Percentiles rank a stretch among this genome's conserved stretches.
These are phyloP conservation scores for Ganoderma meredithae DNA, from an alignment of 1,284 basidiomycete genomes.

Conservation along the genomic window DNA sequence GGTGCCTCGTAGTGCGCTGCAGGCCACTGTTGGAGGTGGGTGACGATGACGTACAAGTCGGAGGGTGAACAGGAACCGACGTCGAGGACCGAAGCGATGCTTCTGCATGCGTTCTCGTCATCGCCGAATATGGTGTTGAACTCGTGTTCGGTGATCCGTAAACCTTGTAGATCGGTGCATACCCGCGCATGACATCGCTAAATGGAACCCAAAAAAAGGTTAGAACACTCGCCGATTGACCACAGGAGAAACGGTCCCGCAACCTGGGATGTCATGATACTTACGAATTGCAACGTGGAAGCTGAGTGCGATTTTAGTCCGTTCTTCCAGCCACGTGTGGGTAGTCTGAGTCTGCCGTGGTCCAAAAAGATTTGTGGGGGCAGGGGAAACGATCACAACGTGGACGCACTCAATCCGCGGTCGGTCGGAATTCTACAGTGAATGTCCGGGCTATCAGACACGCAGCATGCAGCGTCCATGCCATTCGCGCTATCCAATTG, in stretches of 20 bases:
- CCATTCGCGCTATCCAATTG: neutral
- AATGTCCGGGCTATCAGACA: neutral
- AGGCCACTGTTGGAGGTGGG: neutral
- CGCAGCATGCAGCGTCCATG: too few relatives aligned
- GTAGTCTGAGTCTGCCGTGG: neutral
- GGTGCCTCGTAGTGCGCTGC: neutral
- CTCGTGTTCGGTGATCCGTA: neutral
- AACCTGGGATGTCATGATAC: neutral
- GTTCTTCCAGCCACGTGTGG: neutral
- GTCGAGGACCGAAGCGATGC: neutral
- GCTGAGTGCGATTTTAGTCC: neutral
- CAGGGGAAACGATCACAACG: neutral
- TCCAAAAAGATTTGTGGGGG: neutral
- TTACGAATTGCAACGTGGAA: neutral
- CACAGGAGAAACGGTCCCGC: neutral
- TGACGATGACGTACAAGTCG: neutral
- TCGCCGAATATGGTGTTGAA: neutral
- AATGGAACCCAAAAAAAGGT: neutral
- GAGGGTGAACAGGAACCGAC: neutral
- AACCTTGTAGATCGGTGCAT: neutral
- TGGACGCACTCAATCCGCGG: neutral
- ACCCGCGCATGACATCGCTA: neutral
- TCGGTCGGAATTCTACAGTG: neutral
- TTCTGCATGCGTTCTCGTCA: neutral
- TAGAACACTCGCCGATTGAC: neutral